Percentiles rank a stretch among this genome's conserved stretches.
Evolutionary conservation across 495 filamentous ascomycete species (phyloP).

Genomic region (Daldinia bambusicola): DNA sequence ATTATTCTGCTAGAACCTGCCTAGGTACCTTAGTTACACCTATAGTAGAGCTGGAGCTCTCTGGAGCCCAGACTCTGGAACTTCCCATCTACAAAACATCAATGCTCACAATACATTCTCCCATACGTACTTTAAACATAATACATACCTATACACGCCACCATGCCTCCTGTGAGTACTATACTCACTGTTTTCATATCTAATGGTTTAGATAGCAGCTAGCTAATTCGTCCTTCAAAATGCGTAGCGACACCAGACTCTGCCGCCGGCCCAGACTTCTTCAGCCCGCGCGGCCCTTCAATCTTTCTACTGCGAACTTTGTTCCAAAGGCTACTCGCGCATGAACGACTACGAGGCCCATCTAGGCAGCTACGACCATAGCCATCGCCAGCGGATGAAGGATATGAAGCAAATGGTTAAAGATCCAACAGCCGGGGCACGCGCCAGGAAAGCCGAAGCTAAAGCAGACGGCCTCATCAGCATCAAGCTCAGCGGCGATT

Average conservation of each 20-base stretch:
- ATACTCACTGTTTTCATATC: neutral
- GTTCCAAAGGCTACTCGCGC: slow-evolving; percentile 73
- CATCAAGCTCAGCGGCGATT: slow-evolving; percentile 63
- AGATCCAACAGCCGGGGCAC: slow-evolving; percentile 65
- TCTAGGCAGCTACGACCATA: slow-evolving; percentile 75
- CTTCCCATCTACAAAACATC: neutral
- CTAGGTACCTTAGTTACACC: too few relatives aligned
- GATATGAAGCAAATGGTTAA: slow-evolving; percentile 74
- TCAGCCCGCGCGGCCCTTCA: slow-evolving; percentile 88
- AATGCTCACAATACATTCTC: too few relatives aligned
- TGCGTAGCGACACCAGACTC: slow-evolving; percentile 59
- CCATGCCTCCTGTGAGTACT: slow-evolving; percentile 51
- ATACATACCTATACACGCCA: slow-evolving; percentile 17
- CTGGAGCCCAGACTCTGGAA: neutral
- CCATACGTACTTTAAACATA: too few relatives aligned
- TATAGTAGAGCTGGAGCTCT: too few relatives aligned
- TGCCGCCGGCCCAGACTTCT: slow-evolving; percentile 74
- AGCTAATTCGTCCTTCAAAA: slow-evolving; percentile 6
- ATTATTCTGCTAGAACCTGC: too few relatives aligned
- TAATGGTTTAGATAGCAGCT: neutral
- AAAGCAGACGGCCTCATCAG: slow-evolving; percentile 72
- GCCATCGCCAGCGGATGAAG: slow-evolving; percentile 72
- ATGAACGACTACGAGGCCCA: slow-evolving; percentile 78
- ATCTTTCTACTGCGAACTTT: slow-evolving; percentile 85
- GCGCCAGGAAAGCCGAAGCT: slow-evolving; percentile 75